phyloP scores from a whole-genome alignment of 257 asterid species.

The Forsythia viridissima region DNA sequence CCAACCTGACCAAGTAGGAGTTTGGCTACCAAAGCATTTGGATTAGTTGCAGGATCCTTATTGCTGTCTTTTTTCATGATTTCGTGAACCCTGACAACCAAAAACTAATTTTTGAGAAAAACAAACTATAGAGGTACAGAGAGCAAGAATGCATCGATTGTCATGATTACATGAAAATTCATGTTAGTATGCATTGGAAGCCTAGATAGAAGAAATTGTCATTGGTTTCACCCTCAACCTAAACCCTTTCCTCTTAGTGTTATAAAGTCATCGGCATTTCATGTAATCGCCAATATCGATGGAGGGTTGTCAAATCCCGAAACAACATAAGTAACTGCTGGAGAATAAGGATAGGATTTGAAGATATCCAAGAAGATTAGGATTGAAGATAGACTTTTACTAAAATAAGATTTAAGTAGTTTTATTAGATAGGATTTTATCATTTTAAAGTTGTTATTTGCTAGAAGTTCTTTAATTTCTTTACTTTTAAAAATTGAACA shows the following conservation, averaged over 20 bases:
- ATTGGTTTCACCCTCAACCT: slow-evolving; percentile 12
- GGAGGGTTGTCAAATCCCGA: background rate
- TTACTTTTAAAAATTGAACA: no score
- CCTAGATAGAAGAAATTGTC: background rate
- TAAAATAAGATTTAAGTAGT: no score
- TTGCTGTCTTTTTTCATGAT: slow-evolving; percentile 76
- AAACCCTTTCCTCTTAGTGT: background rate
- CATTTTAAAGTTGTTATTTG: no score
- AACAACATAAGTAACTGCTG: background rate
- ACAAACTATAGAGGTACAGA: background rate
- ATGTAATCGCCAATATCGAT: background rate
- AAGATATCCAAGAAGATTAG: no score
- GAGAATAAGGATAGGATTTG: no score
- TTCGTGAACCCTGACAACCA: slow-evolving; percentile 67
- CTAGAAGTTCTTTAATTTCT: no score
- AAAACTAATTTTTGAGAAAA: slow-evolving; percentile 11
- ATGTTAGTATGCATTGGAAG: background rate
- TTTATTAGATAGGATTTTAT: no score
- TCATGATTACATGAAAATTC: background rate
- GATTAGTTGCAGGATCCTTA: slow-evolving; percentile 72
- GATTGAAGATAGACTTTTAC: no score
- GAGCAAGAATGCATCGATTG: slow-evolving; percentile 14
- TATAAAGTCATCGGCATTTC: background rate
- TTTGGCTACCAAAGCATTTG: slow-evolving; percentile 72
- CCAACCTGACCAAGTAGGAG: slow-evolving; percentile 78